Percentiles rank a stretch among this genome's conserved stretches.
Evolutionary conservation across 2,329 filamentous ascomycete species (phyloP).

Genomic region (Xylaria sp.): DNA sequence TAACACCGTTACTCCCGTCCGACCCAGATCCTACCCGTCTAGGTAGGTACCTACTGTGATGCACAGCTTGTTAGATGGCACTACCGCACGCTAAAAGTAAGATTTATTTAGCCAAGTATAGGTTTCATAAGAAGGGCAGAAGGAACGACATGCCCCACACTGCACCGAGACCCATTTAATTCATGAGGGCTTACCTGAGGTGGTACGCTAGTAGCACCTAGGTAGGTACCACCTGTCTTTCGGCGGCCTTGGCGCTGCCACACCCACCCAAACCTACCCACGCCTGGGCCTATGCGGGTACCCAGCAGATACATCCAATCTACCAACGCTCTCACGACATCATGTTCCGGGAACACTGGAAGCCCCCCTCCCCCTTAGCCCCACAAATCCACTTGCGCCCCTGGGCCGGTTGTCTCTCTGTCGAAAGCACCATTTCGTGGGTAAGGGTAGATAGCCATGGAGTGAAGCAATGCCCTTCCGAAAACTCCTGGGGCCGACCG

Average conservation of each 20-base stretch:
- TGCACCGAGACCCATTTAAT: conserved; percentile 37
- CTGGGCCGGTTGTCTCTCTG: conserved; percentile 46
- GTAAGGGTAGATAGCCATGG: conserved; percentile 46
- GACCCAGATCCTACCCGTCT: background rate
- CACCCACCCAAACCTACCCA: conserved; percentile 16
- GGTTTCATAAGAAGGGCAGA: conserved; percentile 37
- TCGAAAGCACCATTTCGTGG: conserved; percentile 43
- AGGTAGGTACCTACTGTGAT: conserved; percentile 9
- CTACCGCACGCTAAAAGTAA: conserved; percentile 8
- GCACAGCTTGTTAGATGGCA: background rate
- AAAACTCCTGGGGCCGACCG: conserved; percentile 48
- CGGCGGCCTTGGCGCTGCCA: conserved; percentile 22
- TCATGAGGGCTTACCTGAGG: conserved; percentile 23
- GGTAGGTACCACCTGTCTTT: conserved; percentile 16
- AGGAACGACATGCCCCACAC: conserved; percentile 39
- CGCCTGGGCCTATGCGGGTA: conserved; percentile 35
- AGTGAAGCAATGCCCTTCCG: conserved; percentile 44
- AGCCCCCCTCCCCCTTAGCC: conserved; percentile 42
- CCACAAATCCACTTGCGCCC: conserved; percentile 45
- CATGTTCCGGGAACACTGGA: conserved; percentile 47
- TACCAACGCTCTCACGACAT: conserved; percentile 44
- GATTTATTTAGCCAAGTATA: conserved; percentile 38
- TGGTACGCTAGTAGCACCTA: conserved; percentile 16
- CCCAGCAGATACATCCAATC: conserved; percentile 40
- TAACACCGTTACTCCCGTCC: conserved; percentile 29